These are phyloP conservation scores for Hemileia vastatrix DNA, from an alignment of 1,284 basidiomycete genomes.

Conservation along the genomic window DNA sequence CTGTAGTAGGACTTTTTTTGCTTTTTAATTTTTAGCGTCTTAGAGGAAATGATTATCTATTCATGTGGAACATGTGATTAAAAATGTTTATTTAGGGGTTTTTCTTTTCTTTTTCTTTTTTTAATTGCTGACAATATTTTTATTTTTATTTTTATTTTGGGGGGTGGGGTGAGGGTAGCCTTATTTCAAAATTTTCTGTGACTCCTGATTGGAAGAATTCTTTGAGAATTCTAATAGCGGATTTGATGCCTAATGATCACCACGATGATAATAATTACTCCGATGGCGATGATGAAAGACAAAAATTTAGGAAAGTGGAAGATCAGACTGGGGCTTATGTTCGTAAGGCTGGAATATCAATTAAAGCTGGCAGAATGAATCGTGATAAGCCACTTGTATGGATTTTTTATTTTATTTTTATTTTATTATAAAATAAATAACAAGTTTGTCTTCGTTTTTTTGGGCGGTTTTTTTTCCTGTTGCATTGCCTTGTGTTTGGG, in stretches of 20 bases:
- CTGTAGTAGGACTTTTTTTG: too few relatives aligned
- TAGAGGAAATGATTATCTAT: too few relatives aligned
- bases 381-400: background rate
- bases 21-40: background rate
- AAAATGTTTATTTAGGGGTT: background rate
- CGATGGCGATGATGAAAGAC: too few relatives aligned
- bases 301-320: too few relatives aligned
- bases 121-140: background rate
- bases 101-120: background rate
- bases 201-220: slow-evolving; percentile 62
- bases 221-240: slow-evolving; percentile 57
- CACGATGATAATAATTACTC: background rate
- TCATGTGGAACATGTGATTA: background rate
- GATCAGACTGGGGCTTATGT: too few relatives aligned
- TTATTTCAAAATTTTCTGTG: slow-evolving; percentile 69
- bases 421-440: too few relatives aligned
- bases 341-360: too few relatives aligned
- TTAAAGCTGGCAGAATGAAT: background rate
- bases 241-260: slow-evolving; percentile 44
- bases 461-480: too few relatives aligned
- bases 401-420: background rate
- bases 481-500: too few relatives aligned
- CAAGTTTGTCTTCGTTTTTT: background rate
- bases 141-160: background rate
- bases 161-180: slow-evolving; percentile 23